Evolutionary conservation across 371 early-diverging fungal species (phyloP), one percentile per base, ranked within the genome.

Genomic region (Zychaea mexicana): DNA sequence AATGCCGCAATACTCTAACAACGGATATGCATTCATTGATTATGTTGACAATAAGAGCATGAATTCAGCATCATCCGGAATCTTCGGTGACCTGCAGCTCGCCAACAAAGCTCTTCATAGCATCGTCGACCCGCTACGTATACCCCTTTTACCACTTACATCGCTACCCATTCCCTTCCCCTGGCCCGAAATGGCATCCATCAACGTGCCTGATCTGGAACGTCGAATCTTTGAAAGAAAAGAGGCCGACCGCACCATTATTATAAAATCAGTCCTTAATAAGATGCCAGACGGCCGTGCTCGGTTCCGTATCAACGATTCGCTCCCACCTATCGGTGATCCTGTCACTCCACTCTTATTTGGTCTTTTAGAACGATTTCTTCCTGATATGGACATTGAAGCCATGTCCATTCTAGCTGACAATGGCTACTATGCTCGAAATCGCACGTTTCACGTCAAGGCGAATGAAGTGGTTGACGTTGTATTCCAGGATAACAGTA

Each of bases 401-500:
- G 9, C 67, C 39, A 26, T 31, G 19, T 5, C 56, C 31, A 27
- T 64, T 36, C 30, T n/a, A 19, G 22, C 8, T 3, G 28, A 45
- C 5, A 59, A 63, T n/a, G 76, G 73, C 3, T 78, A 69, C 54
- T 68, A 73, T 53, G 52, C 71, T 4, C 27, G 33, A 24, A 60
- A 72, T 30, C 65, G 69, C 2, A 79, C 77, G 1, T 79, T 76
- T 52, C 74, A 74, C 1, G 36, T 76, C n/a, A 61, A 57, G 0
- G 30, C 69, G 22, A 66, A 64, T 36, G 77, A 79, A 49, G 60
- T 76, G 24, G 55, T 79, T 0, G 79, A 79, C 27, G 49, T 79
- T 24, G 74, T 79, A 15, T 61, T 79, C 10, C 77, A 76, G 10
- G 76, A 77, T 2, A 68, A 69, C 31, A 60, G 57, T 10, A 45